Evolutionary conservation across 192 early-diverging fungal genomes (phyloP).

Genomic region (Entomortierella beljakovae): DNA sequence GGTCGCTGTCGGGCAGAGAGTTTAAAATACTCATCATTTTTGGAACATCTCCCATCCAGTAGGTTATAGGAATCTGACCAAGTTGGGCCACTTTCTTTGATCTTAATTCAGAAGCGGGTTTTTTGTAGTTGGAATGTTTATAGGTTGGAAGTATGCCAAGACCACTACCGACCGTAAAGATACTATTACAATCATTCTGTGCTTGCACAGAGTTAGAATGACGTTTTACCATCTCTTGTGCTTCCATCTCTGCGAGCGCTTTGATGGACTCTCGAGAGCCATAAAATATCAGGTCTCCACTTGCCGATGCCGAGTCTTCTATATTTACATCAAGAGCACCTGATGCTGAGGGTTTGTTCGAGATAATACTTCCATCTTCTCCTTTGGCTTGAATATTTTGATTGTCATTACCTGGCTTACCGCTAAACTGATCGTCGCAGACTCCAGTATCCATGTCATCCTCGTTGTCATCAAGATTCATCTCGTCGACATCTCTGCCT

Average conservation of each 20-base stretch:
- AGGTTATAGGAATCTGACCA: slow-evolving; percentile 31
- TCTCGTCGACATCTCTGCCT: slow-evolving; percentile 30
- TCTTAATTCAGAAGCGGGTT: neutral
- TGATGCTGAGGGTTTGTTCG: too few species aligned
- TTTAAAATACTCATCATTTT: slow-evolving; percentile 32
- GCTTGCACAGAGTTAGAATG: neutral
- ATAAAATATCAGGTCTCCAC: slow-evolving; percentile 43
- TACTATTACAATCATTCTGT: slow-evolving; percentile 4
- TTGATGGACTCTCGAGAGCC: slow-evolving; percentile 42
- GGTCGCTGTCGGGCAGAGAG: slow-evolving; percentile 8
- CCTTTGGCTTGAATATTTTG: too few species aligned
- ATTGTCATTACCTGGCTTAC: too few species aligned
- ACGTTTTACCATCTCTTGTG: slow-evolving; percentile 6
- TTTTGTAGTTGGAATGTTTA: neutral
- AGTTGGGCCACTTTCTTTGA: slow-evolving; percentile 6
- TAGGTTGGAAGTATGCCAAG: slow-evolving; percentile 18
- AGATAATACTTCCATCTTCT: too few species aligned
- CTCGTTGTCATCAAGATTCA: slow-evolving; percentile 22
- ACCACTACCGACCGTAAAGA: slow-evolving; percentile 25
- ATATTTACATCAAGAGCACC: neutral
- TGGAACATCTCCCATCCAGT: slow-evolving; percentile 48
- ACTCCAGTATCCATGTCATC: slow-evolving; percentile 7
- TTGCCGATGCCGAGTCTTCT: slow-evolving; percentile 1
- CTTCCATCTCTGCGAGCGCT: slow-evolving; percentile 44
- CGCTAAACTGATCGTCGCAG: too few species aligned